Percentiles rank a stretch among this genome's conserved stretches.
Conservation (phyloP, 352 stramenopile species). For the Globisporangium carolinianum region DNA sequence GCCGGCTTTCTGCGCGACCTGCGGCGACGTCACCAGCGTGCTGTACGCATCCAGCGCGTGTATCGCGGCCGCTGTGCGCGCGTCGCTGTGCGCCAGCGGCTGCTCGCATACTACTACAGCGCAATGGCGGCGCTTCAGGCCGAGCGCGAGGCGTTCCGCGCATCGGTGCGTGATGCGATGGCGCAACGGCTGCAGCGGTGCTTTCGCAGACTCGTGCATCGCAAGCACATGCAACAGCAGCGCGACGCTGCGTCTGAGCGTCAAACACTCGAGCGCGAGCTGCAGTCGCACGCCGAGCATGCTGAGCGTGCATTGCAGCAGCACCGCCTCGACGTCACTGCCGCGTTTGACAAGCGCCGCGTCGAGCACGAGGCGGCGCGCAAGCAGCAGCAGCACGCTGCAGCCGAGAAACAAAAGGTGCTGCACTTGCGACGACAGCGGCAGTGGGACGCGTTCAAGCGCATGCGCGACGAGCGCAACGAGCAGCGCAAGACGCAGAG, state of each 20-base stretch:
- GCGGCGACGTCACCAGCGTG: constrained; percentile 29
- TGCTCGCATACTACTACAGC: constrained; percentile 44
- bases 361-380: constrained; percentile 28
- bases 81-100: constrained; percentile 21
- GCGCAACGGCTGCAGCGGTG: constrained; percentile 38
- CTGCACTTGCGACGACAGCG: constrained; percentile 41
- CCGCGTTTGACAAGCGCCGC: constrained; percentile 44
- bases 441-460: constrained; percentile 54
- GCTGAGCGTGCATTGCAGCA: constrained; percentile 21
- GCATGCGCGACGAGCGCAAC: constrained; percentile 22
- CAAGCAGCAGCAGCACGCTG: constrained; percentile 41
- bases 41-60: constrained; percentile 47
- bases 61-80: constrained; percentile 54
- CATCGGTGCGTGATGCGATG: constrained; percentile 29
- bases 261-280: constrained; percentile 32
- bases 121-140: constrained; percentile 49
- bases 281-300: constrained; percentile 29
- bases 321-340: constrained; percentile 36
- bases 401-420: constrained; percentile 54
- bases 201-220: constrained; percentile 24
- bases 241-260: constrained; percentile 20
- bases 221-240: constrained; percentile 13
- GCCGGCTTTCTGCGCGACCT: constrained; percentile 32
- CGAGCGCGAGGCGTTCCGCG: constrained; percentile 44
- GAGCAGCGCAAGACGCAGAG: constrained; percentile 36